Base-by-base conservation (phyloP, 2,329 filamentous ascomycete genomes). In the Raffaelea albimanens region DNA sequence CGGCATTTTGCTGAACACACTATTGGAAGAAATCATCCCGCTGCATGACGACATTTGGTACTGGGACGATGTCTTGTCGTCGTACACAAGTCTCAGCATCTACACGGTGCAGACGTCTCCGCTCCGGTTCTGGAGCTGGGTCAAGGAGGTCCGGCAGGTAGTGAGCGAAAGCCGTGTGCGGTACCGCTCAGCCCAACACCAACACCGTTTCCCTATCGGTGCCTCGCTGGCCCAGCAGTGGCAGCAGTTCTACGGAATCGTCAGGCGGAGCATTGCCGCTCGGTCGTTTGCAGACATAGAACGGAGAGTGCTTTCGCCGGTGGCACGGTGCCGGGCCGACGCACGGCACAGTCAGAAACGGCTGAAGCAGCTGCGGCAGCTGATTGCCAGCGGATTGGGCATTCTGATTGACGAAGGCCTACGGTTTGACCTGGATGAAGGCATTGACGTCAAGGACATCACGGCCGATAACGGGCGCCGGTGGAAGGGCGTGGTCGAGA, bases 11-110 rank as follows among this genome's bases (percentile, higher is more conserved):
- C 70, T 96, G 55, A 82, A 82, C 56, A 81, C 78, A 0, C 73
- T 97, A 3, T 67, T 96, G 11, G 84, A 91, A 47, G 85, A 93
- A 57, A 94, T 89, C 11, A 81, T 91, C 11, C 83, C 84, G 0
- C 66, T 98, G 18, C 86, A 82, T 57, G 83, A 95, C 54, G 89
- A 95, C 56, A 83, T 95, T 21, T 90, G 85, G 80, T 97, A 97
- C 63, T 98, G 93, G 93, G 87, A 95, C 59, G 85, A 93, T 55
- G 77, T 96, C 2, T 68, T 95, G 25, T 78, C 80, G 10, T 94
- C 87, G 1, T 83, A 87, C 56, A 75, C 80, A 43, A 87, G 84
- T 58, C 90, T 86, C 54, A 83, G 81, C 29, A 62, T 96, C 3
- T 96, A 96, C 64, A 84, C 87, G 14, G 67, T 94, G 9, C 93